phyloP scores from a whole-genome alignment of 805 yeast genomes.

The Hanseniaspora clermontiae region DNA sequence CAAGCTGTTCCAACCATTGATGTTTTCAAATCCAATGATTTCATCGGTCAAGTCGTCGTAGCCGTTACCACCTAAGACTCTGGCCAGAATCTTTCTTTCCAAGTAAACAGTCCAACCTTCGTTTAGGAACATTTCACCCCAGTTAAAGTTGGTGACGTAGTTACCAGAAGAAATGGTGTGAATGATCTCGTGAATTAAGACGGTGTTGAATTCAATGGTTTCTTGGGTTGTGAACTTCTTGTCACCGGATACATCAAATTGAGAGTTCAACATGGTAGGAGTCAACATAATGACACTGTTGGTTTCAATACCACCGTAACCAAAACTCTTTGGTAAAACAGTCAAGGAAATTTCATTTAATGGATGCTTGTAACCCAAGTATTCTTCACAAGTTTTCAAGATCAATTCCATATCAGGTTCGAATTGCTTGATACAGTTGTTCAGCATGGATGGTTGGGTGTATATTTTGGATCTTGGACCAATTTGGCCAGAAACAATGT shows the following conservation, averaged over 20 bases:
- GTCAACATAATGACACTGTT: constrained; percentile 86
- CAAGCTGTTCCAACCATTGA: constrained; percentile 81
- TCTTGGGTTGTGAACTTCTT: constrained; percentile 11
- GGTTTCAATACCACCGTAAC: constrained; percentile 93
- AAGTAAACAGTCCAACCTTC: constrained; percentile 94
- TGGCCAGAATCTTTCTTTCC: constrained; percentile 71
- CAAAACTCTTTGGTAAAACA: constrained; percentile 63
- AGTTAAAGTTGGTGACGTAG: constrained; percentile 75
- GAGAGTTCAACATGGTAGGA: constrained; percentile 76
- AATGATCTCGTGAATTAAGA: constrained; percentile 84
- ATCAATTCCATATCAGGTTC: constrained; percentile 70
- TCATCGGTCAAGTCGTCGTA: constrained; percentile 10
- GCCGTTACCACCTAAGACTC: constrained; percentile 61
- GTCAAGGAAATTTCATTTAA: constrained; percentile 76
- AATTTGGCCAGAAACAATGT: constrained; percentile 48
- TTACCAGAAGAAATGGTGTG: constrained; percentile 83
- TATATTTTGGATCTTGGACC: constrained; percentile 82
- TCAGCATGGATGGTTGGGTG: constrained; percentile 58
- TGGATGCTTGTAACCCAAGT: constrained; percentile 61
- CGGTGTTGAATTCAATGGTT: constrained; percentile 14
- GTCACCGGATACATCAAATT: constrained; percentile 58
- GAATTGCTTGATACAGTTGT: constrained; percentile 66
- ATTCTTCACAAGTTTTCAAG: constrained; percentile 59
- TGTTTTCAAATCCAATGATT: constrained; percentile 61
- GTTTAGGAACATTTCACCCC: constrained; percentile 91